phyloP scores from a whole-genome alignment of 495 filamentous ascomycete genomes.

The Bryoglossum gracile region DNA sequence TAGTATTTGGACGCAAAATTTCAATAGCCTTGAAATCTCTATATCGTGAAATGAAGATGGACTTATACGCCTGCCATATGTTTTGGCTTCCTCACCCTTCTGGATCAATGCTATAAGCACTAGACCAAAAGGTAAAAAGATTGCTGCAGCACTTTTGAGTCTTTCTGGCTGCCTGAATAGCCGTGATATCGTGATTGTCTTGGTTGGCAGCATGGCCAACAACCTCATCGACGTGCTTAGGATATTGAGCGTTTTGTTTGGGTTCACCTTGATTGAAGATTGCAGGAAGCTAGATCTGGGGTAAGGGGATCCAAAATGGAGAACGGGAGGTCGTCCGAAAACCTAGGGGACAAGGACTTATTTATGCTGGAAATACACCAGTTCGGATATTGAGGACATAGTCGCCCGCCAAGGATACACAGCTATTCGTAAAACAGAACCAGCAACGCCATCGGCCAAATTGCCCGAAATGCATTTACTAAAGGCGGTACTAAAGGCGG shows the following conservation, averaged over 20 bases:
- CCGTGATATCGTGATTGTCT: constrained; percentile 19
- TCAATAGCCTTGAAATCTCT: too few species aligned
- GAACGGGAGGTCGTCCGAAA: too few species aligned
- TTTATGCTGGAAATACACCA: too few species aligned
- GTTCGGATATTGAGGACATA: too few species aligned
- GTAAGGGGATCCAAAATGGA: too few species aligned
- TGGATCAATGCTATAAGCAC: constrained; percentile 27
- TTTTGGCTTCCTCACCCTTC: constrained; percentile 21
- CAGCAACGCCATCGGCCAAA: not conserved
- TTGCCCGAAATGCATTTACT: not conserved
- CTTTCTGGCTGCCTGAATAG: constrained; percentile 9
- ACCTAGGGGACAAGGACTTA: too few species aligned
- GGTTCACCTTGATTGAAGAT: too few species aligned
- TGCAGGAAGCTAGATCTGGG: too few species aligned
- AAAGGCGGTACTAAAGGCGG: not conserved
- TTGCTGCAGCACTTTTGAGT: constrained; percentile 23
- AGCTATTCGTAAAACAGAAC: too few species aligned
- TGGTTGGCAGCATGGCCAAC: constrained; percentile 10
- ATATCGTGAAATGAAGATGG: constrained; percentile 29
- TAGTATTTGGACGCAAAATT: too few species aligned
- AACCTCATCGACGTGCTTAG: constrained; percentile 10
- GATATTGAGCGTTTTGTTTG: not conserved
- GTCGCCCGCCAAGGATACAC: too few species aligned
- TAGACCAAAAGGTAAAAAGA: constrained; percentile 28
- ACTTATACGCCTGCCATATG: constrained; percentile 29